These are phyloP conservation scores for Blastobotrys attinorum DNA, from an alignment of 805 yeast species.

Conservation along the genomic window DNA sequence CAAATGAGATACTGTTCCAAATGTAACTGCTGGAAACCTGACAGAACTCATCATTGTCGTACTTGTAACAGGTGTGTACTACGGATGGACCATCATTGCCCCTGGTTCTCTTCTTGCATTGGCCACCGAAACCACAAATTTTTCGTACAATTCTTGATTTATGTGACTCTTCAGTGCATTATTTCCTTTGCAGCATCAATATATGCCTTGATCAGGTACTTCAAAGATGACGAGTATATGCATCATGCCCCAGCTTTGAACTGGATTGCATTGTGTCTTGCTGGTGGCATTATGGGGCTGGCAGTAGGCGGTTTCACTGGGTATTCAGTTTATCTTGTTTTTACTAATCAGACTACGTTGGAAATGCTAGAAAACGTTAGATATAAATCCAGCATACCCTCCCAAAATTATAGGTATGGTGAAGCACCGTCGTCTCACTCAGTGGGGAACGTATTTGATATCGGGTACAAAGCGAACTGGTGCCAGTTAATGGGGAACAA, in stretches of 20 bases:
- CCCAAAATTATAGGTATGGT: constrained; percentile 31
- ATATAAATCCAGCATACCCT: constrained; percentile 29
- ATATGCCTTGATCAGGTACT: constrained; percentile 12
- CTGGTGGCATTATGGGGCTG: constrained; percentile 45
- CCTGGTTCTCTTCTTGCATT: constrained; percentile 88
- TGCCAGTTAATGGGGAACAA: constrained; percentile 60
- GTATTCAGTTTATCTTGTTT: constrained; percentile 43
- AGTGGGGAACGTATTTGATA: constrained; percentile 64
- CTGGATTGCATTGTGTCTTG: constrained; percentile 50
- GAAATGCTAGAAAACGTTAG: constrained; percentile 46
- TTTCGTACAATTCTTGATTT: constrained; percentile 65
- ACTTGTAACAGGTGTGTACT: constrained; percentile 32
- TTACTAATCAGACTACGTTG: constrained; percentile 68
- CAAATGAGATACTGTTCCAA: constrained; percentile 32
- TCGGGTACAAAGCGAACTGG: constrained; percentile 63
- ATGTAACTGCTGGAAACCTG: constrained; percentile 37
- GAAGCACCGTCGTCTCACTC: constrained; percentile 37
- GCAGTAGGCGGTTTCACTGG: constrained; percentile 51
- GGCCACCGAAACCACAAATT: constrained; percentile 76
- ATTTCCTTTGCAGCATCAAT: constrained; percentile 35
- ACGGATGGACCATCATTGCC: constrained; percentile 64
- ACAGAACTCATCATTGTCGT: constrained; percentile 37
- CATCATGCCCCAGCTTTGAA: constrained; percentile 35
- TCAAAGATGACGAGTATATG: constrained; percentile 32
- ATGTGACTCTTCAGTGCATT: constrained; percentile 42